These are phyloP conservation scores for Huntiella moniliformis DNA, from an alignment of 2,329 filamentous ascomycete genomes.

Conservation along the genomic window DNA sequence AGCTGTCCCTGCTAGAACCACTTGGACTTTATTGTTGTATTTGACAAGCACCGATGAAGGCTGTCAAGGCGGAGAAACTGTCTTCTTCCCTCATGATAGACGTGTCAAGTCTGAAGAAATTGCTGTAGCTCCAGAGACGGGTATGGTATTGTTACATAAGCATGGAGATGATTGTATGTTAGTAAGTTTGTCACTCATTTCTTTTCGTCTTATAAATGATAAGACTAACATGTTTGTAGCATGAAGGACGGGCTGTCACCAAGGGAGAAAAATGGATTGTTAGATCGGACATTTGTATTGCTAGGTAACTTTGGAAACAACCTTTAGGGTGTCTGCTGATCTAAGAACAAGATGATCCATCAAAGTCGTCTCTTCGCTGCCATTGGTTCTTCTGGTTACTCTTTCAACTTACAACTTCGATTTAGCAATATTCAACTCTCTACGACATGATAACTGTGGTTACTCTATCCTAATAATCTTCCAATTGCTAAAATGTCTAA, in stretches of 20 bases:
- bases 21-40: conserved; percentile 82
- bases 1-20: conserved; percentile 39
- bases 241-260: conserved; percentile 65
- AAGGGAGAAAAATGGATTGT: conserved; percentile 83
- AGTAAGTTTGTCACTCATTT: conserved; percentile 23
- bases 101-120: conserved; percentile 43
- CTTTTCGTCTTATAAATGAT: conserved; percentile 10
- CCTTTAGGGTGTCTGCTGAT: no score
- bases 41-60: conserved; percentile 57
- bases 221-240: conserved; percentile 23
- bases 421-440: no score
- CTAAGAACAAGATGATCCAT: no score
- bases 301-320: not conserved
- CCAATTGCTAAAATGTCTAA: no score
- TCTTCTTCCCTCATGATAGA: conserved; percentile 63
- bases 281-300: conserved; percentile 59
- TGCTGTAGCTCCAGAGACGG: conserved; percentile 57
- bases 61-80: conserved; percentile 72
- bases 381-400: no score
- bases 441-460: no score
- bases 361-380: no score
- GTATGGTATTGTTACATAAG: conserved; percentile 69
- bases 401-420: no score
- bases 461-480: no score
- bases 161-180: conserved; percentile 80